Conservation (phyloP, 306 rosid genomes). For the Lablab purpureus region DNA sequence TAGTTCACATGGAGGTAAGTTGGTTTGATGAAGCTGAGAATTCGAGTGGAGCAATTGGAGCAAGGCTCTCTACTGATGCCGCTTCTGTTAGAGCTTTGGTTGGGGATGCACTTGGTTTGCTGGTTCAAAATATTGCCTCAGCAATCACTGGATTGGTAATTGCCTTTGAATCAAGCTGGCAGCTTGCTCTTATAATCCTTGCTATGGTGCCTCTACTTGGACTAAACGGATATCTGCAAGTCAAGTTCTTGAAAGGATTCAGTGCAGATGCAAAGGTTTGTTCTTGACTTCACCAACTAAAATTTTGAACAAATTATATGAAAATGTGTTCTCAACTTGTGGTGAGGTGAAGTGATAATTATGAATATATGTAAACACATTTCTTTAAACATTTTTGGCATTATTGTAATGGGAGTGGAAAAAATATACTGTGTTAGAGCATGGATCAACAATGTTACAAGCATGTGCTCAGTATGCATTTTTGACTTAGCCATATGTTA, state of each 20-base stretch:
- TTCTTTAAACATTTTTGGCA: neutral
- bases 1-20: slow-evolving; percentile 65
- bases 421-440: neutral
- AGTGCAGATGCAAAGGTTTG: slow-evolving; percentile 68
- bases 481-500: neutral
- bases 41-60: slow-evolving; percentile 63
- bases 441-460: slow-evolving; percentile 9
- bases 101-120: slow-evolving; percentile 68
- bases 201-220: slow-evolving; percentile 60
- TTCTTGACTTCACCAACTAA: neutral
- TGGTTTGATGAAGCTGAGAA: slow-evolving; percentile 80
- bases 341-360: neutral
- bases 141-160: slow-evolving; percentile 58
- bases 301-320: slow-evolving; percentile 7
- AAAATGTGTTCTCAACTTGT: slow-evolving; percentile 13
- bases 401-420: neutral
- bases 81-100: slow-evolving; percentile 62
- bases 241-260: slow-evolving; percentile 64
- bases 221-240: slow-evolving; percentile 55
- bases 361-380: slow-evolving; percentile 15
- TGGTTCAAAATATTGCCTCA: slow-evolving; percentile 60
- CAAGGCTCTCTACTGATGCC: slow-evolving; percentile 70
- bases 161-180: slow-evolving; percentile 67
- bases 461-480: neutral
- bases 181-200: slow-evolving; percentile 64